Conservation (phyloP, 2,329 filamentous ascomycete species). For the Fusarium succisae region DNA sequence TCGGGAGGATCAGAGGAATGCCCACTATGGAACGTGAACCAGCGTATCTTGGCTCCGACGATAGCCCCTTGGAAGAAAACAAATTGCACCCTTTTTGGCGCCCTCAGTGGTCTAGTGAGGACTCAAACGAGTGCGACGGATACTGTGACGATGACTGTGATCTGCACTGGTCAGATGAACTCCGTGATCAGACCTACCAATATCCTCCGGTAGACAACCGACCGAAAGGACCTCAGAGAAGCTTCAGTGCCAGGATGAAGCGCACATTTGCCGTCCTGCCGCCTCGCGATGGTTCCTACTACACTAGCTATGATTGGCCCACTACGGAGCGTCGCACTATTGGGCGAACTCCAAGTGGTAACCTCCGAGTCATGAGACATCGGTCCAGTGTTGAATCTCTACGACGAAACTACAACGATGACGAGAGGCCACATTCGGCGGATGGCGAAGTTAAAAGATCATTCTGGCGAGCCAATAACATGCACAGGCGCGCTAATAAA, state of each 20-base stretch:
- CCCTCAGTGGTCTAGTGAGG: constrained; percentile 57
- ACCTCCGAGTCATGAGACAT: constrained; percentile 66
- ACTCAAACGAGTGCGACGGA: constrained; percentile 43
- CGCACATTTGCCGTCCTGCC: constrained; percentile 70
- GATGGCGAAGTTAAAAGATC: constrained; percentile 35
- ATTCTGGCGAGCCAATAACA: constrained; percentile 48
- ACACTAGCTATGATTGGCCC: constrained; percentile 45
- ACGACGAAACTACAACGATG: constrained; percentile 33
- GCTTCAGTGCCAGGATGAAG: constrained; percentile 63
- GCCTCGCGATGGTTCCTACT: constrained; percentile 50
- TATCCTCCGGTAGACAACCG: constrained; percentile 62
- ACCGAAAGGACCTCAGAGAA: constrained; percentile 55
- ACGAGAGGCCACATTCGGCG: constrained; percentile 50
- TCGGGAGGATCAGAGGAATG: constrained; percentile 43
- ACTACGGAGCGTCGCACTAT: constrained; percentile 66
- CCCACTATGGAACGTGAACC: constrained; percentile 42
- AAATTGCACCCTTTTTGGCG: constrained; percentile 71
- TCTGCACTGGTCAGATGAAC: constrained; percentile 44
- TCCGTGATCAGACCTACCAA: constrained; percentile 53
- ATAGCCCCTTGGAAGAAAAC: constrained; percentile 60
- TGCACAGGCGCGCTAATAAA: constrained; percentile 38
- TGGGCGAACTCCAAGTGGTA: constrained; percentile 67
- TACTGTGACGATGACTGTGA: constrained; percentile 42
- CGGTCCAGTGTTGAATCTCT: constrained; percentile 59
- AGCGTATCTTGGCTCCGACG: constrained; percentile 55